Conservation (phyloP, 2,329 filamentous ascomycete genomes). For the Laburnicola sp. region DNA sequence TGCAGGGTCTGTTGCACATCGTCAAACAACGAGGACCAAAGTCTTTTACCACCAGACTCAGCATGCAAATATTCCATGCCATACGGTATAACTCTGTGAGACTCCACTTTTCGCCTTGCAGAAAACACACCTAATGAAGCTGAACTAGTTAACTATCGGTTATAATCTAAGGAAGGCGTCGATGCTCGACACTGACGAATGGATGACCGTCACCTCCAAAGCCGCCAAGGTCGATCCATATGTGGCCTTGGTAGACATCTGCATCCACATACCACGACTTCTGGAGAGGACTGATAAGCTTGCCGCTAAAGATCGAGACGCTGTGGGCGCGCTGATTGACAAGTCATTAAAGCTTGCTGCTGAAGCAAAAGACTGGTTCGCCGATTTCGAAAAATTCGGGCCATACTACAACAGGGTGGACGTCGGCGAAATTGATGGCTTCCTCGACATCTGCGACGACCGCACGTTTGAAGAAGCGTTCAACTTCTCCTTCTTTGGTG, state of each 20-base stretch:
- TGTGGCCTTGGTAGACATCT: constrained; percentile 38
- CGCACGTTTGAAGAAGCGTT: constrained; percentile 34
- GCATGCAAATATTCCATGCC: constrained; percentile 40
- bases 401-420: constrained; percentile 34
- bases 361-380: constrained; percentile 36
- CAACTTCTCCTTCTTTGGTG: constrained; percentile 37
- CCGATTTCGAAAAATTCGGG: constrained; percentile 34
- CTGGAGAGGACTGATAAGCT: constrained; percentile 39
- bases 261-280: constrained; percentile 40
- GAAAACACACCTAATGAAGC: constrained; percentile 12
- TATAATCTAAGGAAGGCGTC: constrained; percentile 42
- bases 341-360: constrained; percentile 31
- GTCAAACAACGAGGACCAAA: constrained; percentile 37
- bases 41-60: constrained; percentile 34
- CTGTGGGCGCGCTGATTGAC: constrained; percentile 30
- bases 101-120: background rate
- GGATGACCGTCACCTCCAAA: constrained; percentile 37
- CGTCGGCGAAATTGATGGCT: constrained; percentile 29
- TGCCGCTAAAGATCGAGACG: constrained; percentile 6
- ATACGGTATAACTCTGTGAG: constrained; percentile 42
- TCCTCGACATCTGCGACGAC: constrained; percentile 32
- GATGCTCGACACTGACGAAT: constrained; percentile 38
- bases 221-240: constrained; percentile 39
- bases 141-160: constrained; percentile 36
- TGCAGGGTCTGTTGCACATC: constrained; percentile 40